A percentile compares a stretch with the other conserved stretches of the same genome.
These are phyloP conservation scores for Boeremia lycopersici DNA, from an alignment of 2,329 filamentous ascomycete genomes.

Conservation along the genomic window DNA sequence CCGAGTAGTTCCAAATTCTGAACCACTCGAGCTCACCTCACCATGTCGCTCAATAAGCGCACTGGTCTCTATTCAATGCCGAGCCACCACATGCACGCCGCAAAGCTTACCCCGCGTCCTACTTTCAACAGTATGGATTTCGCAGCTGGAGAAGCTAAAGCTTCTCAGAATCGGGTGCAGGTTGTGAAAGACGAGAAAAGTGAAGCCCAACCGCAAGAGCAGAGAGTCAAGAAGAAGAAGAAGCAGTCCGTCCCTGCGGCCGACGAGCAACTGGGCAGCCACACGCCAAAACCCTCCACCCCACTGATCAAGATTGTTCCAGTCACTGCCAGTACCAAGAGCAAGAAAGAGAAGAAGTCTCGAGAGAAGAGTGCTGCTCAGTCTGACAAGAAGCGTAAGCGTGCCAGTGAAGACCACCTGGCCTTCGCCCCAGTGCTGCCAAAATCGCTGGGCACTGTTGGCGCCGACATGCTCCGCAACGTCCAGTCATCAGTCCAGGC, in stretches of 20 bases:
- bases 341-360: slow-evolving; percentile 18
- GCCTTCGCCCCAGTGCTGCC: neutral
- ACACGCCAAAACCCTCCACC: neutral
- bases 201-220: neutral
- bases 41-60: slow-evolving; percentile 10
- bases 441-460: slow-evolving; percentile 1
- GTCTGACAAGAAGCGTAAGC: slow-evolving; percentile 27
- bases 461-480: slow-evolving; percentile 12
- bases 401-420: slow-evolving; percentile 8
- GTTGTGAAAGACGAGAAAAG: neutral
- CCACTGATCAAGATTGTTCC: slow-evolving; percentile 7
- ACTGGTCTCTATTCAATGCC: slow-evolving; percentile 34
- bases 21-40: neutral
- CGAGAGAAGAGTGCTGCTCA: neutral
- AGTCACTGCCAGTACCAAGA: slow-evolving; percentile 4
- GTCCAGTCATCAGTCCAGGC: slow-evolving; percentile 17
- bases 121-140: slow-evolving; percentile 35
- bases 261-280: neutral
- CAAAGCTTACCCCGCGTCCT: slow-evolving; percentile 5
- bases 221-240: slow-evolving; percentile 13
- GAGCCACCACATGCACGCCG: slow-evolving; percentile 26
- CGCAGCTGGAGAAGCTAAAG: slow-evolving; percentile 2
- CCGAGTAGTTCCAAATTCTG: neutral
- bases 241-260: slow-evolving; percentile 4
- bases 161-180: neutral